phyloP scores from a whole-genome alignment of 192 early-diverging fungal species.

The Chytriomyces confervae region DNA sequence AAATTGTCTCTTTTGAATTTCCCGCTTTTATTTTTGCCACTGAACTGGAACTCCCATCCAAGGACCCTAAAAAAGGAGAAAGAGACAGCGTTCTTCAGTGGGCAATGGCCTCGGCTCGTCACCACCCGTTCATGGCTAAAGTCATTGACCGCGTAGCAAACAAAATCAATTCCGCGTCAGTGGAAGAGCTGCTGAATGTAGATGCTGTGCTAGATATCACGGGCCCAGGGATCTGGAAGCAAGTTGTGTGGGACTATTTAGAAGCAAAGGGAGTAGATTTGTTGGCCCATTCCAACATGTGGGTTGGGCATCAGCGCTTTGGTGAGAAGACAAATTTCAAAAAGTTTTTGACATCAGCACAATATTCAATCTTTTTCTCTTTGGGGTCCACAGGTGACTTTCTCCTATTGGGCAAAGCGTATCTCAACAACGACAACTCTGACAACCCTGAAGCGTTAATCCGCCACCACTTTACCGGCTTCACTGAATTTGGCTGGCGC shows the following conservation, averaged over 20 bases:
- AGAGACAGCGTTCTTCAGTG: slow-evolving; percentile 33
- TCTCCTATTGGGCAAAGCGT: slow-evolving; percentile 23
- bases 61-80: slow-evolving; percentile 22
- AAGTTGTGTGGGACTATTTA: slow-evolving; percentile 19
- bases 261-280: slow-evolving; percentile 9
- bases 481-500: slow-evolving; percentile 30
- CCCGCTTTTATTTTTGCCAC: neutral
- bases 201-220: slow-evolving; percentile 29
- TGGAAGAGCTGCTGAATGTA: slow-evolving; percentile 18
- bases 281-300: slow-evolving; percentile 11
- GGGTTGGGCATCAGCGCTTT: slow-evolving; percentile 19
- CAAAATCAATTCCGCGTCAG: slow-evolving; percentile 24
- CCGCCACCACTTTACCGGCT: slow-evolving; percentile 31
- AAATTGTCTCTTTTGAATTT: neutral
- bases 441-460: slow-evolving; percentile 32
- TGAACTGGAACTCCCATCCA: neutral
- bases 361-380: neutral
- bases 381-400: slow-evolving; percentile 14
- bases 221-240: slow-evolving; percentile 33
- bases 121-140: slow-evolving; percentile 36
- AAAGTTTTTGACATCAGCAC: slow-evolving; percentile 10
- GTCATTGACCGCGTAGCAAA: slow-evolving; percentile 20
- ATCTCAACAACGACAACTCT: slow-evolving; percentile 21
- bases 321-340: neutral
- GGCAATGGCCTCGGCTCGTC: slow-evolving; percentile 29